Percentiles rank a stretch among this genome's conserved stretches.
phyloP scores from a whole-genome alignment of 768 basidiomycete genomes.

The Boletus huronensis region DNA sequence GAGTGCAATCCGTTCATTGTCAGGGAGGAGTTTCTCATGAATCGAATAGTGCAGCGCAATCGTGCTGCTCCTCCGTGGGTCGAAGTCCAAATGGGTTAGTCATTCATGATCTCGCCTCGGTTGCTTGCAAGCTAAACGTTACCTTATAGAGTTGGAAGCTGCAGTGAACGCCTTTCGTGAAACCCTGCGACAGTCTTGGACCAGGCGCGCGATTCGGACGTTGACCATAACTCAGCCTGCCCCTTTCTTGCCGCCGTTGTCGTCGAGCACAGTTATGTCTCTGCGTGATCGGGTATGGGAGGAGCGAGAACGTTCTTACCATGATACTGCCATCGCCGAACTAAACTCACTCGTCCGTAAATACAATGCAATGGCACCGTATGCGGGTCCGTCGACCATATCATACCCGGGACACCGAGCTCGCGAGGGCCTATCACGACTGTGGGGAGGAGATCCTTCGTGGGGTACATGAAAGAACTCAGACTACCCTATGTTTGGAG shows the following conservation, averaged over 20 bases:
- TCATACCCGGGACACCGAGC: constrained; percentile 53
- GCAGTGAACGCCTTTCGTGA: constrained; percentile 60
- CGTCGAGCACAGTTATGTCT: constrained; percentile 34
- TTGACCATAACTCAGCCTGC: constrained; percentile 45
- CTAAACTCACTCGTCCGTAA: constrained; percentile 73
- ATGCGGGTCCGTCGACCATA: constrained; percentile 67
- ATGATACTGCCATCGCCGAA: constrained; percentile 64
- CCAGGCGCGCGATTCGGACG: constrained; percentile 67
- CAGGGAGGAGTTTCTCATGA: constrained; percentile 81
- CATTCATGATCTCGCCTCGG: neutral
- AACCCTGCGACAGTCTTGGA: constrained; percentile 65
- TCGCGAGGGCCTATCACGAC: constrained; percentile 50
- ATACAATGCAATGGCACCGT: constrained; percentile 79
- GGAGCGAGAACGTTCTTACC: constrained; percentile 60
- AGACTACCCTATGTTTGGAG: neutral
- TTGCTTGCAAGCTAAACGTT: constrained; percentile 3
- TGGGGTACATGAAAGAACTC: constrained; percentile 34
- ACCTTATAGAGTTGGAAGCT: constrained; percentile 56
- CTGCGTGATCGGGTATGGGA: constrained; percentile 72
- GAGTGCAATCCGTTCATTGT: constrained; percentile 65
- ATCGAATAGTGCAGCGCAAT: constrained; percentile 76
- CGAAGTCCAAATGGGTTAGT: constrained; percentile 67
- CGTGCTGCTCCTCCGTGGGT: constrained; percentile 88
- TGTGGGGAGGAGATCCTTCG: constrained; percentile 50
- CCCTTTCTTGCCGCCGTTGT: constrained; percentile 37